These are phyloP conservation scores for Pseudocercospora pini-densiflorae DNA, from an alignment of 2,329 filamentous ascomycete genomes.

Conservation along the genomic window DNA sequence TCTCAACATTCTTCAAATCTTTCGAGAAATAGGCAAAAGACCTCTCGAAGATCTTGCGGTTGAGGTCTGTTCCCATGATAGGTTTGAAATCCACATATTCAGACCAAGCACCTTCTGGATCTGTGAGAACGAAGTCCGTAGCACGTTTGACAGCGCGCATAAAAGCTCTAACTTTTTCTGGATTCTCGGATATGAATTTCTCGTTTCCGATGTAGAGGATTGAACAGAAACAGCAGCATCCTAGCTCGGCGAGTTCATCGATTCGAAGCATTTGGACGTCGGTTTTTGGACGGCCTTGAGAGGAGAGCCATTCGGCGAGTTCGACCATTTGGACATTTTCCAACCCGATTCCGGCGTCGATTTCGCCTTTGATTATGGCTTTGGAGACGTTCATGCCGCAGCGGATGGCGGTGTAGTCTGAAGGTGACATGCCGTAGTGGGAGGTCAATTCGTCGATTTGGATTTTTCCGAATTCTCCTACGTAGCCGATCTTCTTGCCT, in stretches of 20 bases:
- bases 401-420: conserved; percentile 75
- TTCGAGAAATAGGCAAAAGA: conserved; percentile 77
- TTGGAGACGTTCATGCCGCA: conserved; percentile 83
- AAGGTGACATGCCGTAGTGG: conserved; percentile 74
- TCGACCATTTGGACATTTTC: conserved; percentile 87
- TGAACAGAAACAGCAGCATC: conserved; percentile 83
- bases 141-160: conserved; percentile 74
- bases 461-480: conserved; percentile 76
- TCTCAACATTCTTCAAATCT: conserved; percentile 73
- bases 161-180: conserved; percentile 69
- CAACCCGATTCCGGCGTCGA: conserved; percentile 76
- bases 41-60: conserved; percentile 80
- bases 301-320: conserved; percentile 73
- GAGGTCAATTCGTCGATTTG: conserved; percentile 76
- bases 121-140: conserved; percentile 71
- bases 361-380: conserved; percentile 72
- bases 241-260: conserved; percentile 77
- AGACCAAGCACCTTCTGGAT: conserved; percentile 66
- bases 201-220: conserved; percentile 83
- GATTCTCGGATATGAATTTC: conserved; percentile 67
- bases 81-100: conserved; percentile 76
- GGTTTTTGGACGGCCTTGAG: conserved; percentile 63
- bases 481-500: conserved; percentile 78
- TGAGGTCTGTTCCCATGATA: conserved; percentile 68
- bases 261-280: conserved; percentile 83